Evolutionary conservation across 805 yeast species (phyloP).

Genomic region (Kodamaea kaohsiungensis): DNA sequence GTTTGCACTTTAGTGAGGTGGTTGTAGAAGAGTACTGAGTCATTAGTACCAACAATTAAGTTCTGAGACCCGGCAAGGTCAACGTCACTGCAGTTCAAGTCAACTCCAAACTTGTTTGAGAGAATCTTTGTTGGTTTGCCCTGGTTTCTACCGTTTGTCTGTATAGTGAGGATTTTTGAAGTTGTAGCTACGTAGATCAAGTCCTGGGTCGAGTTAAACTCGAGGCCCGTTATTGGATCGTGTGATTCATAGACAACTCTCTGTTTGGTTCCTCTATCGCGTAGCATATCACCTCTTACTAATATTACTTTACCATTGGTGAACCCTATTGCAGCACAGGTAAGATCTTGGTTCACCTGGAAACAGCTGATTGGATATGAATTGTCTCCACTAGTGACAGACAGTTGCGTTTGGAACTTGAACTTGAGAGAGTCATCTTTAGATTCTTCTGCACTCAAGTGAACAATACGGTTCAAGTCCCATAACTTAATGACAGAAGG

Average conservation of each 20-base stretch:
- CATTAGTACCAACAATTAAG: slow-evolving; percentile 64
- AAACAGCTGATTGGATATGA: slow-evolving; percentile 77
- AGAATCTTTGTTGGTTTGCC: slow-evolving; percentile 56
- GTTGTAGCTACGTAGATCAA: slow-evolving; percentile 73
- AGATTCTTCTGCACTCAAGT: slow-evolving; percentile 21
- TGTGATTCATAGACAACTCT: slow-evolving; percentile 69
- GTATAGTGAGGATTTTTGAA: slow-evolving; percentile 65
- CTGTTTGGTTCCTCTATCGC: slow-evolving; percentile 91
- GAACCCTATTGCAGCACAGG: slow-evolving; percentile 74
- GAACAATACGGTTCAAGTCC: slow-evolving; percentile 58
- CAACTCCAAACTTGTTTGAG: slow-evolving; percentile 50
- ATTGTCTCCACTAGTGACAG: slow-evolving; percentile 70
- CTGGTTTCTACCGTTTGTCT: slow-evolving; percentile 76
- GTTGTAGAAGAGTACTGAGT: slow-evolving; percentile 65
- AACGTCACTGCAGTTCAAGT: slow-evolving; percentile 49
- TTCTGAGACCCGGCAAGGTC: slow-evolving; percentile 40
- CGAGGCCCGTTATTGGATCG: slow-evolving; percentile 81
- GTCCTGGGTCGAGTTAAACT: slow-evolving; percentile 54
- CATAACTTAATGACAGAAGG: slow-evolving; percentile 73
- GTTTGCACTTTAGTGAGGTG: slow-evolving; percentile 53
- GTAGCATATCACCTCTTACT: slow-evolving; percentile 81
- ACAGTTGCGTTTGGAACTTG: slow-evolving; percentile 60
- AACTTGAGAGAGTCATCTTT: slow-evolving; percentile 21
- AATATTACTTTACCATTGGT: slow-evolving; percentile 82
- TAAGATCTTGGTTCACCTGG: slow-evolving; percentile 51